Evolutionary conservation across 2,329 filamentous ascomycete species (phyloP).

Genomic region (Calcarisporium arbuscula): DNA sequence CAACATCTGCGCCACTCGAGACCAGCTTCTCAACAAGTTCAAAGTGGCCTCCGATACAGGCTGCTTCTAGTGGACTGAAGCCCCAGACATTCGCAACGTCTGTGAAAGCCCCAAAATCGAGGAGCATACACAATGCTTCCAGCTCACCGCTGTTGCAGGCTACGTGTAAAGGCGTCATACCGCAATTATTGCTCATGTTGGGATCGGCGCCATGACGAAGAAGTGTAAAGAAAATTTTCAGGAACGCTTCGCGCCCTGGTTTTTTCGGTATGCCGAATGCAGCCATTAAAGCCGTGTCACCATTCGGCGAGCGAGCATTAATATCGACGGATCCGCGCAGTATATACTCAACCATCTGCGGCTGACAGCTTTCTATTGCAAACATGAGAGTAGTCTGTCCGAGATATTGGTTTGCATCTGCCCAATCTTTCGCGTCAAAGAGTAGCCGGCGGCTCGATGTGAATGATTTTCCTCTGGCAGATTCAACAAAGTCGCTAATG

Average conservation of each 20-base stretch:
- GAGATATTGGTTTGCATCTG: too few relatives aligned
- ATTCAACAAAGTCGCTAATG: too few relatives aligned
- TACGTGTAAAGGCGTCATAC: slow-evolving; percentile 8
- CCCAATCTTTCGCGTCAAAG: too few relatives aligned
- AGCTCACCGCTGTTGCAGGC: slow-evolving; percentile 5
- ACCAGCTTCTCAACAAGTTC: slow-evolving; percentile 11
- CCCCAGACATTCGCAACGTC: slow-evolving; percentile 10
- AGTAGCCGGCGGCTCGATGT: too few relatives aligned
- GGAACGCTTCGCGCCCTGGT: neutral
- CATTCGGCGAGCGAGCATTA: slow-evolving; percentile 9
- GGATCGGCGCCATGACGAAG: slow-evolving; percentile 6
- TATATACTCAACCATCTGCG: slow-evolving; percentile 10
- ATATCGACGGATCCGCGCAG: slow-evolving; percentile 8
- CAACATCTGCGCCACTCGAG: slow-evolving; percentile 9
- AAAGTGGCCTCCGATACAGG: slow-evolving; percentile 4
- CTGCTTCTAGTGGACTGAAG: slow-evolving; percentile 9
- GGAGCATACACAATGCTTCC: slow-evolving; percentile 6
- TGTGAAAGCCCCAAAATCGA: slow-evolving; percentile 10
- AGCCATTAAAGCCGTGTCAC: slow-evolving; percentile 7
- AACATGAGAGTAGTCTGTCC: slow-evolving; percentile 11
- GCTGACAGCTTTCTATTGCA: slow-evolving; percentile 9
- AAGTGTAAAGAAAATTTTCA: slow-evolving; percentile 2
- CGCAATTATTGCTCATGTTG: slow-evolving; percentile 1
- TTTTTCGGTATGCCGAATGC: neutral
- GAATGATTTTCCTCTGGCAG: too few relatives aligned